A percentile compares a stretch with the other conserved stretches of the same genome.
phyloP scores from a whole-genome alignment of 2,329 filamentous ascomycete species.

The Cadophora luteo-olivacea region DNA sequence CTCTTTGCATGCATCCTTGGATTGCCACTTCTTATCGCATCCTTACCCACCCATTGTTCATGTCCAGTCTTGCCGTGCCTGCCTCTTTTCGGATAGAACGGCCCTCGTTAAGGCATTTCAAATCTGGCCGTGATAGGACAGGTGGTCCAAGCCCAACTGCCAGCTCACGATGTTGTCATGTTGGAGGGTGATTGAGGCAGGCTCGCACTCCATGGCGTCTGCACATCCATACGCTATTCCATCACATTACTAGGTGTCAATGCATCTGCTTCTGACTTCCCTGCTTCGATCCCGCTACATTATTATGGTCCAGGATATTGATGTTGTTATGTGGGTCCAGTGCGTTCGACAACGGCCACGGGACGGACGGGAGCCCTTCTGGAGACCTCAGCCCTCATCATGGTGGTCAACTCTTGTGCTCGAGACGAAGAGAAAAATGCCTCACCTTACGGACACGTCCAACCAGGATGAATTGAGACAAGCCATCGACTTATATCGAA shows the following conservation, averaged over 20 bases:
- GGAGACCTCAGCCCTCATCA: constrained; percentile 30
- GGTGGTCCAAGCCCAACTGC: constrained; percentile 29
- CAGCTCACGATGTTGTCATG: constrained; percentile 29
- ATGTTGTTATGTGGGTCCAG: constrained; percentile 30
- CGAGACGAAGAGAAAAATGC: constrained; percentile 35
- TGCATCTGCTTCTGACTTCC: constrained; percentile 35
- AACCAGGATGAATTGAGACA: constrained; percentile 34
- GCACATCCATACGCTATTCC: constrained; percentile 29
- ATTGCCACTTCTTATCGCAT: constrained; percentile 18
- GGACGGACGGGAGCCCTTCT: constrained; percentile 30
- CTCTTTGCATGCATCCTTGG: constrained; percentile 19
- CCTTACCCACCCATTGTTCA: constrained; percentile 9
- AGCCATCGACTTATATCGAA: constrained; percentile 26
- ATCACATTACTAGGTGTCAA: constrained; percentile 43
- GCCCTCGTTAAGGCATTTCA: constrained; percentile 21
- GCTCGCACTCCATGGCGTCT: constrained; percentile 36
- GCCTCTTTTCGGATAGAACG: constrained; percentile 25
- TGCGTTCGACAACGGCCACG: constrained; percentile 32
- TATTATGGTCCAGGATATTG: constrained; percentile 33
- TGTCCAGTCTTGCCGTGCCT: constrained; percentile 20
- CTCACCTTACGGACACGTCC: constrained; percentile 29
- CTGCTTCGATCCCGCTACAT: constrained; percentile 26
- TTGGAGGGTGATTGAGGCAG: constrained; percentile 29
- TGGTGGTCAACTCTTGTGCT: constrained; percentile 25
- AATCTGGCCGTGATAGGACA: constrained; percentile 33